Conservation (phyloP, 2,329 filamentous ascomycete genomes). For the Capronia americana region DNA sequence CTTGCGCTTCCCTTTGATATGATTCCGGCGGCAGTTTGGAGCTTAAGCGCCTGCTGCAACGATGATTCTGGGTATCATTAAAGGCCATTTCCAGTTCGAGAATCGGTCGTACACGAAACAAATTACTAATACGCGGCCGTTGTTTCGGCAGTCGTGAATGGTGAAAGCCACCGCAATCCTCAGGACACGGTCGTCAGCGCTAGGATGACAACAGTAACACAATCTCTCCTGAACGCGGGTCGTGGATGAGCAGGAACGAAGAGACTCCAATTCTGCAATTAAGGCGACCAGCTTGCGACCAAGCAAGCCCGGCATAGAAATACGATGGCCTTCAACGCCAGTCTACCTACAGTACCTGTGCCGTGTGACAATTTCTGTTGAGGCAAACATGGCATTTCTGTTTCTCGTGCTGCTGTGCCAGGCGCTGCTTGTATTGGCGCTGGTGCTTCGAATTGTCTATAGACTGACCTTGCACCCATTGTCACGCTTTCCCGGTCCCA, state of each 20-base stretch:
- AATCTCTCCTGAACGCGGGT: background rate
- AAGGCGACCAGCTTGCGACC: background rate
- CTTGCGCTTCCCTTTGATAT: background rate
- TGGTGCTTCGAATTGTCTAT: constrained; percentile 31
- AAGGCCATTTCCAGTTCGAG: background rate
- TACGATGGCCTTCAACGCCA: background rate
- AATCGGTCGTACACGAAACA: background rate
- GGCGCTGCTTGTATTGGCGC: background rate
- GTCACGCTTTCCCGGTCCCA: constrained; percentile 46
- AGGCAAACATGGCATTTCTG: background rate
- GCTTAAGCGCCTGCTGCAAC: background rate
- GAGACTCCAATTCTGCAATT: background rate
- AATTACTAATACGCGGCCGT: background rate
- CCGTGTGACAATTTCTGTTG: background rate
- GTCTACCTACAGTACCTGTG: background rate
- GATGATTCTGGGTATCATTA: background rate
- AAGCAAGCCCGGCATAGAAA: background rate
- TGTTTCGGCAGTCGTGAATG: background rate
- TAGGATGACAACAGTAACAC: background rate
- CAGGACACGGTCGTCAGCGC: background rate
- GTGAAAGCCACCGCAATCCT: background rate
- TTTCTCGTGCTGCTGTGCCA: constrained; percentile 1
- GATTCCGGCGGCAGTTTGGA: no score
- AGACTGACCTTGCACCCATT: constrained; percentile 45
- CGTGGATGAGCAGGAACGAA: background rate